Evolutionary conservation across 352 stramenopile species (phyloP).

Genomic region (Thalassiosira hispida): DNA sequence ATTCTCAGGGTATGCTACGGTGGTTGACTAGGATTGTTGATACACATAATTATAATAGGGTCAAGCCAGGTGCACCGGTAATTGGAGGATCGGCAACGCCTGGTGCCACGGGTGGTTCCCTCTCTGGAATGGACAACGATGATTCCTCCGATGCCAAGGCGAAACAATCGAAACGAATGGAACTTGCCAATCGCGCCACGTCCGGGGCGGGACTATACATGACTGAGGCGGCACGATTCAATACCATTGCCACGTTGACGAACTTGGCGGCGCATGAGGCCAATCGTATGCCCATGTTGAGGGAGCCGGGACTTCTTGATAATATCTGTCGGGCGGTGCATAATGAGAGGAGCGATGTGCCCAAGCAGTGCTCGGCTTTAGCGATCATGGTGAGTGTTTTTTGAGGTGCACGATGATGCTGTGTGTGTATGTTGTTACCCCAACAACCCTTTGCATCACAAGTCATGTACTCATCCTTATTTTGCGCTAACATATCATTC

Average conservation of each 20-base stretch:
- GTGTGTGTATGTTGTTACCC: background rate
- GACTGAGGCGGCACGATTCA: conserved; percentile 68
- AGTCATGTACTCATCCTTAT: background rate
- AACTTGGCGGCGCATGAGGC: conserved; percentile 60
- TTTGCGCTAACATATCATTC: background rate
- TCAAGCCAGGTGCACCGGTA: conserved; percentile 49
- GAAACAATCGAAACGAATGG: conserved; percentile 27
- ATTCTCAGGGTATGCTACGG: conserved; percentile 50
- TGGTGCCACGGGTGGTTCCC: background rate
- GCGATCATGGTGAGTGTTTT: conserved; percentile 59
- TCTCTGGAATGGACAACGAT: too few relatives aligned
- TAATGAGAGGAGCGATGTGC: conserved; percentile 63
- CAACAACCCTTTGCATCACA: background rate
- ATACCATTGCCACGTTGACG: conserved; percentile 63
- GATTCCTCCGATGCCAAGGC: conserved; percentile 13
- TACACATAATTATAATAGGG: conserved; percentile 61
- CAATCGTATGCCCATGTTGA: conserved; percentile 65
- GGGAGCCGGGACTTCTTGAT: conserved; percentile 57
- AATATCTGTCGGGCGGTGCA: conserved; percentile 60
- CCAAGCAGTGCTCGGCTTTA: conserved; percentile 63
- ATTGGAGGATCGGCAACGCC: conserved; percentile 30
- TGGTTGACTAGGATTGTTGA: conserved; percentile 63
- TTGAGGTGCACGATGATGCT: background rate
- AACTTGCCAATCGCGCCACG: conserved; percentile 44
- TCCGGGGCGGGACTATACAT: conserved; percentile 61